phyloP scores from a whole-genome alignment of 768 basidiomycete species.

The Boletus vinaceobasis region DNA sequence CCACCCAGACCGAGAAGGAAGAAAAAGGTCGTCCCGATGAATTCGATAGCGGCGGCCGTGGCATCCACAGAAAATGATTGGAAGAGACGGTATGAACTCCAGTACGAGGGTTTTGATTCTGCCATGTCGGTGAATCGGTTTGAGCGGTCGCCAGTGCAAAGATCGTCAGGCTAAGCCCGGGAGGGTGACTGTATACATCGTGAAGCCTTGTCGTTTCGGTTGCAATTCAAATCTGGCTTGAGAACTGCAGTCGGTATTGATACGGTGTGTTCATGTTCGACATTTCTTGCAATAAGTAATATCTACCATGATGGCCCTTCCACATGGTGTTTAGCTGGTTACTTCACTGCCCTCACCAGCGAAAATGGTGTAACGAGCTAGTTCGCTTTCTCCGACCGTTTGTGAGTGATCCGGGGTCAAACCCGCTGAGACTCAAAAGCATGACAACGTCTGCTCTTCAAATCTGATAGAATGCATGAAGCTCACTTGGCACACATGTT shows the following conservation, averaged over 20 bases:
- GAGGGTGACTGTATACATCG: no score
- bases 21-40: constrained; percentile 59
- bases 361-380: no score
- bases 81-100: constrained; percentile 28
- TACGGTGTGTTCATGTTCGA: neutral
- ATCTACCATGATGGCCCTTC: no score
- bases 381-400: no score
- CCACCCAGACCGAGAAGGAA: constrained; percentile 64
- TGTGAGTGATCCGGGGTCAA: no score
- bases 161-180: neutral
- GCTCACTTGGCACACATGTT: neutral
- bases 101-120: constrained; percentile 8
- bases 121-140: constrained; percentile 7
- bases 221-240: neutral
- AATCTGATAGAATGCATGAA: no score
- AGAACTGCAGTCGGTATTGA: neutral
- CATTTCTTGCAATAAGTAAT: neutral
- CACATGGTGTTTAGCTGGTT: no score
- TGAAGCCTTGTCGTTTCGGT: neutral
- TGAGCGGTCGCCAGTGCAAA: neutral
- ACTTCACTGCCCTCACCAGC: no score
- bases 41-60: constrained; percentile 53
- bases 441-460: no score
- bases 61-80: constrained; percentile 36
- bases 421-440: no score